phyloP scores from a whole-genome alignment of 805 yeast genomes.

The Metschnikowia chrysomelidarum region DNA sequence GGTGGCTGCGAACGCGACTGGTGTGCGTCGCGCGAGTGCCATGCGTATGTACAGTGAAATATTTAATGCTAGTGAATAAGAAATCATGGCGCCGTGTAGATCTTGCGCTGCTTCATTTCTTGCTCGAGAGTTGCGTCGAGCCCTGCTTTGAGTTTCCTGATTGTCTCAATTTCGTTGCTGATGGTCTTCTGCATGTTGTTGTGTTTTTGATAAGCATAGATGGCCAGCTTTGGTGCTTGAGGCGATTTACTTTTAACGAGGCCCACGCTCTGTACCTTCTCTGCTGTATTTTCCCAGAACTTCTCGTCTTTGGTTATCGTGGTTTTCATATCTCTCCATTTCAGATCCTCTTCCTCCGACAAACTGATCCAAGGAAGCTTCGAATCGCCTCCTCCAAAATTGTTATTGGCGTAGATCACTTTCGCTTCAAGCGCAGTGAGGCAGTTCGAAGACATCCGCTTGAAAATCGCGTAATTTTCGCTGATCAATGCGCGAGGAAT shows the following conservation, averaged over 20 bases:
- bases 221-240: slow-evolving; percentile 6
- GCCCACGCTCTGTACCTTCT: slow-evolving; percentile 5
- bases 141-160: slow-evolving; percentile 12
- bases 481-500: slow-evolving; percentile 7
- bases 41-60: too few species aligned
- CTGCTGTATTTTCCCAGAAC: slow-evolving; percentile 7
- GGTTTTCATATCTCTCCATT: slow-evolving; percentile 7
- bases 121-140: slow-evolving; percentile 9
- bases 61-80: not conserved
- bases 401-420: slow-evolving; percentile 7
- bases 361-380: slow-evolving; percentile 14
- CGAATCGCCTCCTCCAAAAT: not conserved
- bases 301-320: not conserved
- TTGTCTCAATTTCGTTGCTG: slow-evolving; percentile 10
- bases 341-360: slow-evolving; percentile 3
- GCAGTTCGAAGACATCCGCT: slow-evolving; percentile 11
- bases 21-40: too few species aligned
- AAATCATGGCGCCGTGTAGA: slow-evolving; percentile 1
- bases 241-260: slow-evolving; percentile 1
- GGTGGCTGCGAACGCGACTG: too few species aligned
- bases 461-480: slow-evolving; percentile 18
- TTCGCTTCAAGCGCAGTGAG: slow-evolving; percentile 15
- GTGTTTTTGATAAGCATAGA: slow-evolving; percentile 6
- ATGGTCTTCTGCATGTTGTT: slow-evolving; percentile 10
- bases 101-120: slow-evolving; percentile 10